Base-by-base conservation (phyloP, 768 basidiomycete genomes). In the Rhodosporidiobolus odoratus region DNA sequence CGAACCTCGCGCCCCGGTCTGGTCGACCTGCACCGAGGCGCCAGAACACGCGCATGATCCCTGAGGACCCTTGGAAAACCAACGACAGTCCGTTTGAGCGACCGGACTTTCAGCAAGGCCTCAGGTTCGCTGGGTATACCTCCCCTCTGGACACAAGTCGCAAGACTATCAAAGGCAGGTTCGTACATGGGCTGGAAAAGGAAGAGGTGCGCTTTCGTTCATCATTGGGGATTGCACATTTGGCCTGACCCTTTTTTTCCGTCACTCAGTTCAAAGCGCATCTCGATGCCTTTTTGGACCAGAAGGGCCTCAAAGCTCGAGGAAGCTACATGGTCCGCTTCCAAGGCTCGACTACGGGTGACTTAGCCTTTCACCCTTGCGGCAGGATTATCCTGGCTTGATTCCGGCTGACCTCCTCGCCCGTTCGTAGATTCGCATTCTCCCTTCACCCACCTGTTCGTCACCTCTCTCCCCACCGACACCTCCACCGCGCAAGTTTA, bases 241-340 rank as follows among this genome's bases (percentile, higher is more conserved):
- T 12, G 1, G 30, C 41, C 4, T 19, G 27, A 19, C 16, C 1
- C 30, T 35, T 5, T 41, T 8, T 4, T 21, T 21, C 25, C 40
- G 23, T 41, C 58, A 2, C 2, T 10, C 53, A 73, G 68, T 66
- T 73, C 58, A 60, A 63, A 12, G 34, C 52, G 35, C 58, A 65
- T 32, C 52, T 73, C 25, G 10, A 32, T 12, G 48, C 60, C 0
- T 73, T 73, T 41, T 58, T 73, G 19, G 68, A 69, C 30, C 8
- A 54, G 37, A 62, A 62, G 25, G 35, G 30, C 8, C 40, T 69
- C 17, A 62, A 59, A 41, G 19, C 57, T 30, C 52, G 47, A 12
- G 72, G 72, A 1, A 65, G 60, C 25, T 65, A 63, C 65, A 73
- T 73, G 72, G 32, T 73, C 19, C 60, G 72, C 27, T 73, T 73